These are phyloP conservation scores for Venturia carpophila DNA, from an alignment of 2,329 filamentous ascomycete genomes.

Conservation along the genomic window DNA sequence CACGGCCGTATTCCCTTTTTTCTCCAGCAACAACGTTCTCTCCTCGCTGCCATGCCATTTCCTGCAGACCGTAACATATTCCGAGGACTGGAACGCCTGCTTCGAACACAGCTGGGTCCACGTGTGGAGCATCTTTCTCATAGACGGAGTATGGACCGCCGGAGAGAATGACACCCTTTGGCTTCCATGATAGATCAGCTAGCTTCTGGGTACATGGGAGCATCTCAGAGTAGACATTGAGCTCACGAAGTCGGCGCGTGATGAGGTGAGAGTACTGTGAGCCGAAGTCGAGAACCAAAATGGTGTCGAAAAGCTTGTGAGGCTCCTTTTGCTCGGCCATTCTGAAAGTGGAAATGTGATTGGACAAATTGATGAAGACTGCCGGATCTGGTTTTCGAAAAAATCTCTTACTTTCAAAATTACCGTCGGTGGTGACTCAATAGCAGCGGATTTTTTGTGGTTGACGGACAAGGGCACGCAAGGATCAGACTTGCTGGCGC, in stretches of 20 bases:
- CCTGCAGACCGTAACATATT: conserved; percentile 61
- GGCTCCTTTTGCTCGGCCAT: conserved; percentile 25
- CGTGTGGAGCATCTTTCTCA: conserved; percentile 66
- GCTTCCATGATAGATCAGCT: conserved; percentile 66
- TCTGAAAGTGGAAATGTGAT: neutral
- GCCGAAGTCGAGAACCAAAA: conserved; percentile 65
- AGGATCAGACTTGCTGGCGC: neutral
- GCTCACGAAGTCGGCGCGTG: conserved; percentile 63
- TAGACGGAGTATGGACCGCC: conserved; percentile 75
- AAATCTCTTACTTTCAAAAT: neutral
- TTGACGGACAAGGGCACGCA: neutral
- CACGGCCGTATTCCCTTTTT: conserved; percentile 64
- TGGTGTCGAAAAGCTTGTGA: conserved; percentile 53
- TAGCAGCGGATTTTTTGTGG: neutral
- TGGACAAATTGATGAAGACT: neutral
- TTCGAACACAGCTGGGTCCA: conserved; percentile 74
- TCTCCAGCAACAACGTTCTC: conserved; percentile 61
- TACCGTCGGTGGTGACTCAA: neutral
- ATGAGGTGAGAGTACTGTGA: conserved; percentile 70
- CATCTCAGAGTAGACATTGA: conserved; percentile 83
- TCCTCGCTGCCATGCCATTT: conserved; percentile 64
- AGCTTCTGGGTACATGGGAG: conserved; percentile 80
- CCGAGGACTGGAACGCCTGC: conserved; percentile 55
- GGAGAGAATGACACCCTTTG: conserved; percentile 74
- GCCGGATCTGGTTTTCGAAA: neutral